Conservation (phyloP, 192 early-diverging fungal genomes). For the Coemansia reversa region DNA sequence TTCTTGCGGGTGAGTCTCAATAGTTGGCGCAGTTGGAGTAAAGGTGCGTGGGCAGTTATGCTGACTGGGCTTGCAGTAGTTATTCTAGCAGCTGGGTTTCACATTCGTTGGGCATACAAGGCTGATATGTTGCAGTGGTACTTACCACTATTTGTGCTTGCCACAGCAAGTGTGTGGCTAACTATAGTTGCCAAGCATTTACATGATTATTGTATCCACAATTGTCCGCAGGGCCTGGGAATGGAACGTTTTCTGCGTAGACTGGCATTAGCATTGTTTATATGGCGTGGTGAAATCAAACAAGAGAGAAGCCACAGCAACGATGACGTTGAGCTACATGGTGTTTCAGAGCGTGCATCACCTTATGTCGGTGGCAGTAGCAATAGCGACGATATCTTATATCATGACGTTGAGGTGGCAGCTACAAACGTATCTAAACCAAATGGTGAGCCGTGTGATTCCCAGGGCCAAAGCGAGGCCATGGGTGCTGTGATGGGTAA, state of each 20-base stretch:
- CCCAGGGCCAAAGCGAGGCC: no score
- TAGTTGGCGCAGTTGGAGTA: constrained; percentile 62
- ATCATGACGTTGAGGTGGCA: no score
- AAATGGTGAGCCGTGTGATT: no score
- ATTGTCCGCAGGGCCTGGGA: constrained; percentile 43
- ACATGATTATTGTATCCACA: constrained; percentile 33
- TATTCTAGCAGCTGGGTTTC: constrained; percentile 60
- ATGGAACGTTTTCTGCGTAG: constrained; percentile 33
- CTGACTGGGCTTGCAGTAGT: constrained; percentile 57
- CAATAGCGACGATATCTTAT: neutral
- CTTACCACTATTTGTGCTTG: constrained; percentile 44
- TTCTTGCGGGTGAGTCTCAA: constrained; percentile 68
- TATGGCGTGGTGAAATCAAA: constrained; percentile 21
- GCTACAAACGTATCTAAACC: no score
- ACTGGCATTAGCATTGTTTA: constrained; percentile 25
- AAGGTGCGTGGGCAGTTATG: constrained; percentile 65
- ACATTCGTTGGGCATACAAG: constrained; percentile 43
- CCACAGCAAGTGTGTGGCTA: constrained; percentile 35
- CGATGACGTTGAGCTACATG: neutral
- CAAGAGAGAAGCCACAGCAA: neutral
- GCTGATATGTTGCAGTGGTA: constrained; percentile 51
- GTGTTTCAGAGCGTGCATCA: no score
- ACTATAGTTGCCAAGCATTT: constrained; percentile 15
- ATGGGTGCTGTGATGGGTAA: neutral
- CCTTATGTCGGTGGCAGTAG: no score